Base-by-base conservation (phyloP, 345 rosid genomes). In the Pseudoturritis turrita region DNA sequence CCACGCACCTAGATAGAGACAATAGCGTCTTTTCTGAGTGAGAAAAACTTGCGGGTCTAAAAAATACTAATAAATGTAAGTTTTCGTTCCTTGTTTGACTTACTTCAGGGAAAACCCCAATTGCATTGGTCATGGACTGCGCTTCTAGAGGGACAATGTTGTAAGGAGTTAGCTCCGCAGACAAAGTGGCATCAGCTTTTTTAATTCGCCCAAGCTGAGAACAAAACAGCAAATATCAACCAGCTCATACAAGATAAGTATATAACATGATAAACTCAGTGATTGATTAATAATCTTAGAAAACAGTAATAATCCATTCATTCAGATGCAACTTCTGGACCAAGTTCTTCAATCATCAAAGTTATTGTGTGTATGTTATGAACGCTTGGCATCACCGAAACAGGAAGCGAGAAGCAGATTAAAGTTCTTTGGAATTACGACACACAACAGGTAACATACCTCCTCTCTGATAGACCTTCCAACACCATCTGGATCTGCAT, bases 121-220 rank as follows among this genome's bases (percentile, higher is more conserved):
- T 88, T 47, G 83, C 98, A 85, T 91, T 95, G 53, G 97, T 88
- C 71, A 91, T 65, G 33, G 95, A 75, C 26, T 93, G 97, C 41
- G 88, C 92, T 72, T 95, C 99, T 62, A 95, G 63, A 26, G 99
- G 99, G 37, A 95, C 88, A 70, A 91, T 95, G 70, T 95, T 95
- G 80, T 91, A 95, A 5, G 99, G 85, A 28, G 74, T 80, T 46
- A 95, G 90, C 78, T 95, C 99, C 70, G 87, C 96, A 15, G 89
- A 71, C 60, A 87, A 73, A 29, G 86, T 68, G 63, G 83, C 86
- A 79, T 83, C 90, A 45, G 83, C 88, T 46, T 47, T 81, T 73
- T 86, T 91, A 25, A 91, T 82, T 81, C 90, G 80, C 63, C 72
- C 85, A 74, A 95, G 68, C 99, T 95, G 83, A 68, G 78, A 78